Conservation (phyloP, 345 rosid species). For the Populus nigra region DNA sequence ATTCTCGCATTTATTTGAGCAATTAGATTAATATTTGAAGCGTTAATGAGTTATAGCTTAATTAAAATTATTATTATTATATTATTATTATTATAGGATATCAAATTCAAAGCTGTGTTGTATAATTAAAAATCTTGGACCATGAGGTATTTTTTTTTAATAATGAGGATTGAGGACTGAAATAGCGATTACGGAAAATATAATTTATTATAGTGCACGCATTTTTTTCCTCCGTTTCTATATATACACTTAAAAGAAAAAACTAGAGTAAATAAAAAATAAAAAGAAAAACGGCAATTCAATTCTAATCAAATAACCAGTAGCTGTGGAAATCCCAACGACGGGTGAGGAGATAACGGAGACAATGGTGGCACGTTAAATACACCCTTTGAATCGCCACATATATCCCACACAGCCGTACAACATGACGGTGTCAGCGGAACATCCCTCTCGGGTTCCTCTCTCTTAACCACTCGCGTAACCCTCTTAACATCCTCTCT, state of each 20-base stretch:
- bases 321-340: conserved; percentile 18
- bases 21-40: too few relatives aligned
- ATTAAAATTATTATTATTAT: too few relatives aligned
- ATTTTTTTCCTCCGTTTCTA: neutral
- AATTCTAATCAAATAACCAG: conserved; percentile 16
- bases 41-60: too few relatives aligned
- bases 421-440: conserved; percentile 47
- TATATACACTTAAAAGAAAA: neutral
- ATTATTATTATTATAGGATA: too few relatives aligned
- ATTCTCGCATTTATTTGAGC: too few relatives aligned
- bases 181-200: too few relatives aligned
- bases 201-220: too few relatives aligned
- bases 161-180: too few relatives aligned
- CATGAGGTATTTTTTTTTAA: too few relatives aligned
- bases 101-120: too few relatives aligned
- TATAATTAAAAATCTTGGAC: too few relatives aligned
- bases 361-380: conserved; percentile 17
- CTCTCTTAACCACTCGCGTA: conserved; percentile 29
- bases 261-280: neutral
- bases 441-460: conserved; percentile 20
- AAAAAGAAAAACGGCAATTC: neutral
- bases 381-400: conserved; percentile 3
- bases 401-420: conserved; percentile 31
- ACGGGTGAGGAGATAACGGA: conserved; percentile 23
- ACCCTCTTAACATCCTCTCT: conserved; percentile 1